Percentiles rank a stretch among this genome's conserved stretches.
These are phyloP conservation scores for Pseudogymnoascus sp. DNA, from an alignment of 2,329 filamentous ascomycete genomes.

Conservation along the genomic window DNA sequence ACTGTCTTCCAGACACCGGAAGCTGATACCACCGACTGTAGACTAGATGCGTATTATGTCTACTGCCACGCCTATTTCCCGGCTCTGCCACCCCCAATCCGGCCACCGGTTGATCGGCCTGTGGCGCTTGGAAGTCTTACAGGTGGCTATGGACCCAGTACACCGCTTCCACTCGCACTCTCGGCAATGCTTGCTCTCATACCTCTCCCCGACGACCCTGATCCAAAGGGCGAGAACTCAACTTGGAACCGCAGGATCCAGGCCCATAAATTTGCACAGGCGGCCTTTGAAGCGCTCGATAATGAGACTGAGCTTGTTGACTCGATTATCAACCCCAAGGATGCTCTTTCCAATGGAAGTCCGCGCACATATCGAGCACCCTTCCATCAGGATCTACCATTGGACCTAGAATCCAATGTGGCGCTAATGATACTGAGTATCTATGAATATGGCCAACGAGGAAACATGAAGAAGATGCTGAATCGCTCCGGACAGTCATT, in stretches of 20 bases:
- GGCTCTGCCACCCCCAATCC: constrained; percentile 41
- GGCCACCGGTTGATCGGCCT: constrained; percentile 26
- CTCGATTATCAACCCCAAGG: constrained; percentile 39
- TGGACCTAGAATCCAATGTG: constrained; percentile 43
- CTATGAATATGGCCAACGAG: constrained; percentile 49
- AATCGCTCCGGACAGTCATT: constrained; percentile 43
- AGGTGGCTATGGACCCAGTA: constrained; percentile 35
- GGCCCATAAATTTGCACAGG: constrained; percentile 44
- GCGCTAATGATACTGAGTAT: constrained; percentile 44
- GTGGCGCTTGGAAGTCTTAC: constrained; percentile 32
- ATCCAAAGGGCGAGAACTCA: constrained; percentile 33
- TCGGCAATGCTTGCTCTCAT: constrained; percentile 45
- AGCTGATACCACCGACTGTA: constrained; percentile 19
- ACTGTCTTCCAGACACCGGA: background rate
- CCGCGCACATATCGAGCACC: constrained; percentile 31
- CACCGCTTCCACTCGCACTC: constrained; percentile 41
- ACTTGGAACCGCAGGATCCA: constrained; percentile 41
- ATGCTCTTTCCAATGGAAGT: constrained; percentile 37
- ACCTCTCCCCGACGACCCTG: constrained; percentile 35
- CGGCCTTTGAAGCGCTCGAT: constrained; percentile 44
- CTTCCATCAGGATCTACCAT: constrained; percentile 40
- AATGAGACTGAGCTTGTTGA: constrained; percentile 43
- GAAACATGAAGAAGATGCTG: constrained; percentile 48
- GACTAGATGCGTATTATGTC: constrained; percentile 46
- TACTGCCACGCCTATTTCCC: constrained; percentile 48